Base-by-base conservation (phyloP, 805 yeast species). In the Tetrapisispora nanseiensis region DNA sequence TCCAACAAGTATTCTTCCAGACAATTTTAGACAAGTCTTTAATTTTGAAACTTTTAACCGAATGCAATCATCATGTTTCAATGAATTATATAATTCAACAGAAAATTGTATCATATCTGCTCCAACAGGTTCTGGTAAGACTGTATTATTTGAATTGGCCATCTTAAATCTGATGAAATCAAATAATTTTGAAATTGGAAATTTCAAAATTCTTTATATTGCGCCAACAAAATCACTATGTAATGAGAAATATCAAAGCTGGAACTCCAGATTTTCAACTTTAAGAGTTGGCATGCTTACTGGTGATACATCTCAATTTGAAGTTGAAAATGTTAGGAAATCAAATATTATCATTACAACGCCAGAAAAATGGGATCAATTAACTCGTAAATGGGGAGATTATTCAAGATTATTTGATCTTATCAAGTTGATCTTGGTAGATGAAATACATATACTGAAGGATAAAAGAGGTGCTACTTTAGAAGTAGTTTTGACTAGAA, bases 151-250 rank as follows among this genome's bases (percentile, higher is more conserved):
- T 50, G 80, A 75, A 51, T 51, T 76, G 32, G 77, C 79, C 0
- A 71, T 76, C 2, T 45, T 72, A 19, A 54, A 65, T 32, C 54
- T 63, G 7, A 51, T 67, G 19, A 59, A 56, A 18, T 43, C 42
- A 12, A 19, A 32, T 9, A 27, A 43, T 27, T 32, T 18, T n/a
- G 40, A 45, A 10, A 26, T 36, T 3, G 37, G 42, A 6, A 57
- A 58, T 23, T 43, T 50, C 10, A 54, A 60, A 24, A 61, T 65
- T 4, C 49, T 76, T 2, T 78, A 77, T 47, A 65, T 78, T 33
- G 82, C 82, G 0, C 83, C 84, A 2, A 73, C 79, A 6, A 76
- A 75, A 48, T 72, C 82, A 0, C 58, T 78, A 30, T 77, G 82
- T 46, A 55, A 61, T 18, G 80, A 77, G 49, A 69, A 72, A 39